Evolutionary conservation across 129 eudicot species (phyloP).

Genomic region (Saussurea involucrata): DNA sequence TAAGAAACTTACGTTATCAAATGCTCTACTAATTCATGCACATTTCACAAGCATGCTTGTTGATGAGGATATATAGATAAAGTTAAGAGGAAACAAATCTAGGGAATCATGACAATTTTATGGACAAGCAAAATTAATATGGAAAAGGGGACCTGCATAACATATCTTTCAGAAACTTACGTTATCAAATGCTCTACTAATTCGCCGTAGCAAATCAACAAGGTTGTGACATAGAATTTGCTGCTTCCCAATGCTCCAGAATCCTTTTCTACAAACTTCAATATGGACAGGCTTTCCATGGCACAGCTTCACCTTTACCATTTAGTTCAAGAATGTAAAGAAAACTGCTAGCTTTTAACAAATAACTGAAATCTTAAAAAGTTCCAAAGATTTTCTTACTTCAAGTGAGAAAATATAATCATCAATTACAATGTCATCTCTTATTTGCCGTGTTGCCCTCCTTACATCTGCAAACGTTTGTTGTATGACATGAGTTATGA

Average conservation of each 20-base stretch:
- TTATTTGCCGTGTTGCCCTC: slow-evolving; percentile 52
- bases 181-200: slow-evolving; percentile 90
- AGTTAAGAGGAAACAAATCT: not conserved
- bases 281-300: slow-evolving; percentile 76
- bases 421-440: slow-evolving; percentile 43
- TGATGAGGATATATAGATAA: not conserved
- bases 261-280: slow-evolving; percentile 87
- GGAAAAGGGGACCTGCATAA: slow-evolving; percentile 8
- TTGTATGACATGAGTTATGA: slow-evolving; percentile 6
- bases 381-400: slow-evolving; percentile 38
- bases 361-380: not conserved
- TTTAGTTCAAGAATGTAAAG: not conserved
- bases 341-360: not conserved
- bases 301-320: slow-evolving; percentile 79
- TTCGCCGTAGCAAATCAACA: slow-evolving; percentile 84
- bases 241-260: slow-evolving; percentile 74
- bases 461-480: slow-evolving; percentile 57
- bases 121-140: not conserved
- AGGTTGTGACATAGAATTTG: slow-evolving; percentile 81
- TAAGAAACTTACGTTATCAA: too few species aligned
- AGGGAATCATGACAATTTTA: not conserved
- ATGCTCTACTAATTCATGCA: not conserved
- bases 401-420: slow-evolving; percentile 80
- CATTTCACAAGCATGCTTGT: not conserved
- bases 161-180: slow-evolving; percentile 37